phyloP scores from a whole-genome alignment of 768 basidiomycete genomes.

The Leccinum longicurvipes region DNA sequence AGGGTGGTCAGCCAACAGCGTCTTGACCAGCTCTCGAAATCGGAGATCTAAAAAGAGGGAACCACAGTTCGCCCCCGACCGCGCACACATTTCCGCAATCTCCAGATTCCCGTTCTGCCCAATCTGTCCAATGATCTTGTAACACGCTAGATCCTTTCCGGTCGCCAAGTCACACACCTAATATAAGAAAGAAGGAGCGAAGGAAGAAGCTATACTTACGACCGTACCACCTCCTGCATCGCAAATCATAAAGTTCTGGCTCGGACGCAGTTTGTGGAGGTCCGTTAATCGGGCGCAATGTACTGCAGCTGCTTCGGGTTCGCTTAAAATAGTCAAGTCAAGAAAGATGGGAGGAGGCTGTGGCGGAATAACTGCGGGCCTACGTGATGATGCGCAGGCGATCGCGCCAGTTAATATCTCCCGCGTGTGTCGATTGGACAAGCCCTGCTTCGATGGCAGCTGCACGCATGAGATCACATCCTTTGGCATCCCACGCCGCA shows the following conservation, averaged over 20 bases:
- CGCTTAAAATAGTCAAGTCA: conserved; percentile 34
- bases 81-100: conserved; percentile 87
- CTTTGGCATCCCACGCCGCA: conserved; percentile 87
- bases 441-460: conserved; percentile 80
- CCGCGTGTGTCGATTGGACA: conserved; percentile 66
- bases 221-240: conserved; percentile 88
- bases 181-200: background rate
- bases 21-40: conserved; percentile 78
- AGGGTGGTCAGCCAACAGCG: conserved; percentile 77
- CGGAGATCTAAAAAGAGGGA: conserved; percentile 85
- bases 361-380: conserved; percentile 11
- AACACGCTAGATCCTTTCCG: conserved; percentile 45
- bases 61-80: conserved; percentile 85
- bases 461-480: conserved; percentile 82
- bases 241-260: conserved; percentile 88
- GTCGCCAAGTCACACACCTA: conserved; percentile 6
- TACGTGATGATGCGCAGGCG: conserved; percentile 80
- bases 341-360: background rate
- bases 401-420: conserved; percentile 75
- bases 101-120: conserved; percentile 76
- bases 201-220: conserved; percentile 32
- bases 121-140: conserved; percentile 80
- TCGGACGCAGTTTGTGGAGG: conserved; percentile 72
- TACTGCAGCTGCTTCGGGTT: conserved; percentile 85
- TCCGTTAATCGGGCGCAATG: conserved; percentile 82